Evolutionary conservation across 2,329 filamentous ascomycete genomes (phyloP).

Genomic region (Ceratocystis colombiana): DNA sequence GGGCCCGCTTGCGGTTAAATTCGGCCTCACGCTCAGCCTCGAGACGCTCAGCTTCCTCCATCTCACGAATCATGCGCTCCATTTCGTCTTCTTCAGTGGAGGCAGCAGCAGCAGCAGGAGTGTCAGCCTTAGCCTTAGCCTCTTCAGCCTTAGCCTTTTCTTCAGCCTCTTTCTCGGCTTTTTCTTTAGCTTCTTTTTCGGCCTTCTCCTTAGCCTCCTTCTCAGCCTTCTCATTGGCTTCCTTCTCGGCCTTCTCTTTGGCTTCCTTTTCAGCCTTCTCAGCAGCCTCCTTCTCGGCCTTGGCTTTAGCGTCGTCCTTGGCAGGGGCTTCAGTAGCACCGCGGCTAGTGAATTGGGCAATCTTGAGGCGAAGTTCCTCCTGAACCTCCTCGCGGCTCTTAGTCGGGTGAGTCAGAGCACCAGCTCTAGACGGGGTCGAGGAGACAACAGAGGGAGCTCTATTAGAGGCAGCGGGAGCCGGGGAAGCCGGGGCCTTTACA

Average conservation of each 20-base stretch:
- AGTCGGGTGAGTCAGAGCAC: slow-evolving; percentile 55
- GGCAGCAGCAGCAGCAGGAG: slow-evolving; percentile 30
- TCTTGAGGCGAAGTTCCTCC: slow-evolving; percentile 70
- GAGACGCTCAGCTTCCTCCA: slow-evolving; percentile 44
- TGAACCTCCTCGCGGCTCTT: slow-evolving; percentile 76
- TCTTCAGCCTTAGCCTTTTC: slow-evolving; percentile 30
- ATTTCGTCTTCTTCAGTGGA: slow-evolving; percentile 43
- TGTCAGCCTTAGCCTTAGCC: slow-evolving; percentile 25
- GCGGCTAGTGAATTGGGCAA: slow-evolving; percentile 49
- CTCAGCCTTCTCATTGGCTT: slow-evolving; percentile 35
- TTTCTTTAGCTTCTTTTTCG: slow-evolving; percentile 30
- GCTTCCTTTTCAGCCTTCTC: slow-evolving; percentile 32
- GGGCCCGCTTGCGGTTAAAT: slow-evolving; percentile 40
- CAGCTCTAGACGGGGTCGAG: slow-evolving; percentile 64
- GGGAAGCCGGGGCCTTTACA: slow-evolving; percentile 48
- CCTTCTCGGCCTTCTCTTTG: slow-evolving; percentile 32
- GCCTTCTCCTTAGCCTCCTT: slow-evolving; percentile 31
- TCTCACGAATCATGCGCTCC: slow-evolving; percentile 51
- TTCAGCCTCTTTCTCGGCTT: slow-evolving; percentile 27
- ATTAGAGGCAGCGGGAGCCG: slow-evolving; percentile 45
- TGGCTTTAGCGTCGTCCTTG: slow-evolving; percentile 29
- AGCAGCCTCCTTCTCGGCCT: slow-evolving; percentile 30
- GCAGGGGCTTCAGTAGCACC: slow-evolving; percentile 23
- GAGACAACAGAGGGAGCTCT: slow-evolving; percentile 63
- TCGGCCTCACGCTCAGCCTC: slow-evolving; percentile 40